Evolutionary conservation across 73 alveolate species (phyloP).

Genomic region (Tetrahymena thermophila): DNA sequence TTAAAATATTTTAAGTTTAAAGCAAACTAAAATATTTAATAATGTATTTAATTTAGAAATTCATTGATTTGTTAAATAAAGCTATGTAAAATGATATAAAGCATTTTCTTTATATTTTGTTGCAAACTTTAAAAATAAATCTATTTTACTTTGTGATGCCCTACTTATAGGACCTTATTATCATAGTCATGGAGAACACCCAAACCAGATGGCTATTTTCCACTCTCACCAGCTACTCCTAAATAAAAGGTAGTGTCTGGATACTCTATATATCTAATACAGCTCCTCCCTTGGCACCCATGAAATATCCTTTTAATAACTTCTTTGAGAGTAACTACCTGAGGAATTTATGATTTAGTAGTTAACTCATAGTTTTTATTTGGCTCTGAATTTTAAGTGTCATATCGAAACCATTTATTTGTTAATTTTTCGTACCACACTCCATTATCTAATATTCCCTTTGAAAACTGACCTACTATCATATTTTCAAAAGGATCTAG

Average conservation of each 20-base stretch:
- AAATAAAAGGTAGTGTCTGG: not conserved
- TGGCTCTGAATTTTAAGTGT: not conserved
- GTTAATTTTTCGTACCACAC: not conserved
- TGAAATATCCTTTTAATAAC: not conserved
- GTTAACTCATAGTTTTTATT: not conserved
- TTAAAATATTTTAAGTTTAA: too few species aligned
- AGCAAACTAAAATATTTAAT: too few species aligned
- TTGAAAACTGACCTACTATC: not conserved
- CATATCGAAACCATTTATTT: not conserved
- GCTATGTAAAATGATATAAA: too few species aligned
- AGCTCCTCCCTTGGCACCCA: not conserved
- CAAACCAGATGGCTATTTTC: not conserved
- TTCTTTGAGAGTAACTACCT: not conserved
- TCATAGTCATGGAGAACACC: not conserved
- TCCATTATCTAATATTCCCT: not conserved
- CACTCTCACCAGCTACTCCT: not conserved
- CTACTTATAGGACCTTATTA: not conserved
- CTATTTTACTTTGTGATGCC: not conserved
- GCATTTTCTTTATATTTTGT: too few species aligned
- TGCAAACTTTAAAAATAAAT: too few species aligned
- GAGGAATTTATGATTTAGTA: not conserved
- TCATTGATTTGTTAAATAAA: not conserved
- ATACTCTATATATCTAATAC: not conserved
- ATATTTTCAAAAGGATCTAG: not conserved
- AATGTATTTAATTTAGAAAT: not conserved